Conservation (phyloP, 2,329 filamentous ascomycete genomes). For the Fusarium bulbicola region DNA sequence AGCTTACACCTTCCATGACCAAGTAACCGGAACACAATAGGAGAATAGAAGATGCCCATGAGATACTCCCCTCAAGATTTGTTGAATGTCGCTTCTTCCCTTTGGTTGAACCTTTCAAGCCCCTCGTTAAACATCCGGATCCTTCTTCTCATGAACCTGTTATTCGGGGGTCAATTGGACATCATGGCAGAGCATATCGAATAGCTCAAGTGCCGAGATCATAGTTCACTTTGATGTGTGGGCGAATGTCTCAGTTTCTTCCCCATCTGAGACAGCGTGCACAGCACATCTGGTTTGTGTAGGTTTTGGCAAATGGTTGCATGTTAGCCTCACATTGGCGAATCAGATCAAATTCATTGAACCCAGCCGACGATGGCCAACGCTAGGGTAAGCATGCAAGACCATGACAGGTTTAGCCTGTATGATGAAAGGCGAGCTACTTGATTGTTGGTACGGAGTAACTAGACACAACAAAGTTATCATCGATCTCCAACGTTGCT, state of each 20-base stretch:
- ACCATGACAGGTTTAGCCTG: slow-evolving; percentile 31
- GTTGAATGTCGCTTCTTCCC: not conserved
- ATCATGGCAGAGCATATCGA: not conserved
- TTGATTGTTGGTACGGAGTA: not conserved
- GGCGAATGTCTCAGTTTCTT: not conserved
- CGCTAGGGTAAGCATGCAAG: slow-evolving; percentile 35
- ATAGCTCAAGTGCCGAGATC: not conserved
- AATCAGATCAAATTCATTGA: slow-evolving; percentile 15
- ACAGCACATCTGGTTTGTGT: slow-evolving; percentile 4
- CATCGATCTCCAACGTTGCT: not conserved
- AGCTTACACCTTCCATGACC: not conserved
- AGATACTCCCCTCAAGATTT: not conserved
- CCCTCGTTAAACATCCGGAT: not conserved
- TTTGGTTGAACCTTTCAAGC: not conserved
- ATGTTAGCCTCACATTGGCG: slow-evolving; percentile 16
- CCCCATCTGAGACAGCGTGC: not conserved
- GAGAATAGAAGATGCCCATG: not conserved
- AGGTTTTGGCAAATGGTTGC: slow-evolving; percentile 12
- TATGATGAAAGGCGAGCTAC: slow-evolving; percentile 6
- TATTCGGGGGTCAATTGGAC: not conserved
- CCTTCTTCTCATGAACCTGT: not conserved
- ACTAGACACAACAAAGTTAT: not conserved
- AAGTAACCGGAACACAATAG: not conserved
- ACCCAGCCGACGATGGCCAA: slow-evolving; percentile 13
- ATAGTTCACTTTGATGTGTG: slow-evolving; percentile 8